Base-by-base conservation (phyloP, 2,329 filamentous ascomycete genomes). In the Fusarium oxysporum region DNA sequence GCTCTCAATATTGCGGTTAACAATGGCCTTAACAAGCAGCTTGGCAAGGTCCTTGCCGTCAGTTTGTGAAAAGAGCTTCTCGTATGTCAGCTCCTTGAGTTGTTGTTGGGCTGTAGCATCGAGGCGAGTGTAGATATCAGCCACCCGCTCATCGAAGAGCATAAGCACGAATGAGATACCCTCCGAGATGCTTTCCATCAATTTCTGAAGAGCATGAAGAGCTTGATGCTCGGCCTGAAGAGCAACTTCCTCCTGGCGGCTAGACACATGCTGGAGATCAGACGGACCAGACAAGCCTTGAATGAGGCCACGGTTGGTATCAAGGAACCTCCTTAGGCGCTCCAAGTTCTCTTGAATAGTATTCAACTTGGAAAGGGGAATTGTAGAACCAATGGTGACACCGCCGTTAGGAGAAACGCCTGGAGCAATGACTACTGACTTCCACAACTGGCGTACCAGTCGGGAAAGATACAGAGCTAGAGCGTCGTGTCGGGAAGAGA, bases 131-230 rank as follows among this genome's bases (percentile, higher is more conserved):
- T 95, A 92, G 51, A 98, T 97, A 70, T 99, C 96, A 47, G 94
- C 91, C 8, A 98, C 91, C 16, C 93, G 91, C 85, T 99, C 96
- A 73, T 98, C 96, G 69, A 98, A 98, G 3, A 99, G 87, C 79
- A 98, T 96, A 28, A 96, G 87, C 8, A 98, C 94, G 77, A 99
- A 99, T 0, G 96, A 97, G 57, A 99, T 97, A 8, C 96, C 96
- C 81, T 99, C 96, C 12, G 96, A 95, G 43, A 98, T 96, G 80
- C 94, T 94, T 61, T 92, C 92, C 81, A 98, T 94, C 30, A 99
- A 86, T 72, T 92, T 91, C 70, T 97, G 90, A 54, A 99, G 85
- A 5, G 94, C 94, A 78, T 96, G 92, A 72, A 99, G 88, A 16
- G 95, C 95, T 76, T 97, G 93, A 80, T 99, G 96, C 81, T 99